These are phyloP conservation scores for Mycena latifolia DNA, from an alignment of 768 basidiomycete genomes.

Conservation along the genomic window DNA sequence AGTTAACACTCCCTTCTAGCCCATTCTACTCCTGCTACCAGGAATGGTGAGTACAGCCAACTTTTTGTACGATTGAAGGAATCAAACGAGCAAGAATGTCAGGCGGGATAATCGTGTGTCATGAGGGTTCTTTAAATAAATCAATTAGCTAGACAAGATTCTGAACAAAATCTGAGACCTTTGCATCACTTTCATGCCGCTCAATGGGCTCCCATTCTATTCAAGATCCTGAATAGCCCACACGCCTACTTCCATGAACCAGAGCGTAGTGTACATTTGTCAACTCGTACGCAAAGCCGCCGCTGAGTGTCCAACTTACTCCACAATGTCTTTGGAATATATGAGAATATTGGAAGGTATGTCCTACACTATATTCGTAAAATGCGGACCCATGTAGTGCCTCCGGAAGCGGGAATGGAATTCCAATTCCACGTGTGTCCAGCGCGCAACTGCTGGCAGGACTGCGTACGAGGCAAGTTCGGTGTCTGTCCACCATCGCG, in stretches of 20 bases:
- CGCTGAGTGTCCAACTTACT: slow-evolving; percentile 18
- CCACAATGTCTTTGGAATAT: slow-evolving; percentile 13
- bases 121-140: slow-evolving; percentile 26
- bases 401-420: too few relatives aligned
- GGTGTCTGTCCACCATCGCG: too few relatives aligned
- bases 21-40: slow-evolving; percentile 27
- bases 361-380: too few relatives aligned
- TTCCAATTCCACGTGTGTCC: too few relatives aligned
- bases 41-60: slow-evolving; percentile 21
- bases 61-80: slow-evolving; percentile 20
- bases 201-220: slow-evolving; percentile 13
- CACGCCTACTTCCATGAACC: slow-evolving; percentile 18
- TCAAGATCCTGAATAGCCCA: slow-evolving; percentile 15
- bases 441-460: too few relatives aligned
- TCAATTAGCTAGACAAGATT: slow-evolving; percentile 25
- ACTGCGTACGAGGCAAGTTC: too few relatives aligned
- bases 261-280: slow-evolving; percentile 19
- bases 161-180: slow-evolving; percentile 20
- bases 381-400: too few relatives aligned
- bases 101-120: slow-evolving; percentile 19
- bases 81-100: slow-evolving; percentile 25
- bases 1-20: slow-evolving; percentile 25
- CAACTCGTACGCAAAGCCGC: slow-evolving; percentile 17
- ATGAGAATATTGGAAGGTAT: neutral
- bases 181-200: slow-evolving; percentile 13